Percentiles rank a stretch among this genome's conserved stretches.
Evolutionary conservation across 257 asterid genomes (phyloP).

Genomic region (Salvia splendens): DNA sequence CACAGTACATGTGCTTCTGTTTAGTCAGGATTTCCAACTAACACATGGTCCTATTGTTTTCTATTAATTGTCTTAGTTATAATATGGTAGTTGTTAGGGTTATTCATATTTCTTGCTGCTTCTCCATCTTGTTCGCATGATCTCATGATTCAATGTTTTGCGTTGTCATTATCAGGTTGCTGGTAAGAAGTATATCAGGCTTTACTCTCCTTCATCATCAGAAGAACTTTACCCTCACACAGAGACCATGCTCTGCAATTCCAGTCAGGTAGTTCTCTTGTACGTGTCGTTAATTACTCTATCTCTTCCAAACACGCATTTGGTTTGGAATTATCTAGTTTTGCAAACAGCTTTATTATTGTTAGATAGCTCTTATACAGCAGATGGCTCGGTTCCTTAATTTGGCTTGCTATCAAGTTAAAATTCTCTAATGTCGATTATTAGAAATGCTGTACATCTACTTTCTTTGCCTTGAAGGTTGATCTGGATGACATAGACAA

Average conservation of each 20-base stretch:
- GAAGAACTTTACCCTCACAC: constrained; percentile 49
- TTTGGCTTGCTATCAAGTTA: neutral
- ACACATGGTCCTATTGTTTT: neutral
- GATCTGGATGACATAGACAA: constrained; percentile 81
- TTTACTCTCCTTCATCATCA: constrained; percentile 63
- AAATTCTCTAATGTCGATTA: neutral
- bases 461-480: constrained; percentile 55
- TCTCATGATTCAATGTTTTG: neutral
- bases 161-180: constrained; percentile 44
- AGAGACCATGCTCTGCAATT: constrained; percentile 76
- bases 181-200: constrained; percentile 54
- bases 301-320: neutral
- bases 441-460: neutral
- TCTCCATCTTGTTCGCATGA: constrained; percentile 5
- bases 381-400: neutral
- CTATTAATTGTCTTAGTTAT: neutral
- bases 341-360: neutral
- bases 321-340: neutral
- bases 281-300: neutral
- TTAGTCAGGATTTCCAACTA: neutral
- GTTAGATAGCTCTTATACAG: neutral
- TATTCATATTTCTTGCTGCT: neutral
- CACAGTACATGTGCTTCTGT: constrained; percentile 10
- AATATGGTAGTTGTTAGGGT: constrained; percentile 1
- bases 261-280: constrained; percentile 77